Percentiles rank a stretch among this genome's conserved stretches.
These are phyloP conservation scores for Termitomyces sp. DNA, from an alignment of 768 basidiomycete genomes.

Conservation along the genomic window DNA sequence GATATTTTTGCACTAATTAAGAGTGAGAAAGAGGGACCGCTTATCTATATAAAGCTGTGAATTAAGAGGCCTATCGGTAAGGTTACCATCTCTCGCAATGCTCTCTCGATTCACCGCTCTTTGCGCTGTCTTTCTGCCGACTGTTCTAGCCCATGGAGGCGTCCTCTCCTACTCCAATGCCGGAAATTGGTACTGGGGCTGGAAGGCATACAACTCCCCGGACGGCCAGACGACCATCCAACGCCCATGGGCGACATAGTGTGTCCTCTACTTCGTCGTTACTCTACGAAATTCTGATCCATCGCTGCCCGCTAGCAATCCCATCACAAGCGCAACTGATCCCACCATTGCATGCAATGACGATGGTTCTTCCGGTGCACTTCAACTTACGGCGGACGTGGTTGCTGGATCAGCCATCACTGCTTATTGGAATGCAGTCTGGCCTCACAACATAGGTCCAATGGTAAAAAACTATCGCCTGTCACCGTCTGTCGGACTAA, in stretches of 20 bases:
- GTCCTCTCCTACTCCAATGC: conserved; percentile 35
- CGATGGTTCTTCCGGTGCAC: conserved; percentile 32
- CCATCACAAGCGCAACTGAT: conserved; percentile 31
- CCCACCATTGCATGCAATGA: conserved; percentile 40
- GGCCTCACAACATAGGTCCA: conserved; percentile 39
- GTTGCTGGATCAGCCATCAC: conserved; percentile 36
- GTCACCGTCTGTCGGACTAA: neutral
- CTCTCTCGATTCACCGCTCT: conserved; percentile 23
- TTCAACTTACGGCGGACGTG: conserved; percentile 36
- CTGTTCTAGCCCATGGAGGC: conserved; percentile 35
- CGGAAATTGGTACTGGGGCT: conserved; percentile 34
- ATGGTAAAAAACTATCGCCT: conserved; percentile 21
- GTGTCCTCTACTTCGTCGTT: conserved; percentile 4
- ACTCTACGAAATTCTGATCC: neutral
- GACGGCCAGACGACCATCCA: conserved; percentile 35
- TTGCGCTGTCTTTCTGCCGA: conserved; percentile 22
- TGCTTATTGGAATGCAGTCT: conserved; percentile 40
- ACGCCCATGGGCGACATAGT: conserved; percentile 41
- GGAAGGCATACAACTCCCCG: conserved; percentile 36
- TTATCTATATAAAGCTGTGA: conserved; percentile 2
- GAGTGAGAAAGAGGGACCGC: neutral
- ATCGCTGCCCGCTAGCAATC: conserved; percentile 25
- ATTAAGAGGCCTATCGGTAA: neutral
- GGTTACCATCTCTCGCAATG: conserved; percentile 14
- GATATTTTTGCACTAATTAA: neutral